Evolutionary conservation across 2,329 filamentous ascomycete species (phyloP), one percentile per base, ranked within the genome.

Genomic region (Cercospora zeina): DNA sequence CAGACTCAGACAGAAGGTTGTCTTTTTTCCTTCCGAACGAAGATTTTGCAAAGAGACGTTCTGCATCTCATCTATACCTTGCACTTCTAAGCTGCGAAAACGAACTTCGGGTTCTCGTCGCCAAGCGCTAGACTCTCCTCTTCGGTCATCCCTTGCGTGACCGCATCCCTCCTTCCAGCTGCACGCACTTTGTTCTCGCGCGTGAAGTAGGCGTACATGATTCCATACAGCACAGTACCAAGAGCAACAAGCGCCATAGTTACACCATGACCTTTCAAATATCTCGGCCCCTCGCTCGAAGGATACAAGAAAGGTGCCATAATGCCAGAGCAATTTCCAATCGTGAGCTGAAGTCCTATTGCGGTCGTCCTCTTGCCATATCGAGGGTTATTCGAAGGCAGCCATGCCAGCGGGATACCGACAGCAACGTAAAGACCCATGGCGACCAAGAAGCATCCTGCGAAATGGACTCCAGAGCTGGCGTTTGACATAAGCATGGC

Each of bases 361-460:
- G 70, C 70, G 36, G 69, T 71, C 1, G 72, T 71, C 21, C 70
- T 66, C 59, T 73, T 74, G 42, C 71, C 72, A 34, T 73, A 74
- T 19, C 70, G 67, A 33, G 72, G 71, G 10, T 69, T 74, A 58
- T 75, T 74, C 49, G 70, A 66, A 13, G 62, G 68, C 24, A 74
- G 54, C 72, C 72, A 74, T 2, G 71, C 68, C 27, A 74, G 64
- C 1, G 71, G 68, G 2, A 70, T 62, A 3, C 71, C 71, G 4
- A 71, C 69, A 14, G 68, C 66, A 4, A 66, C 67, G 63, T 68
- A 73, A 1, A 72, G 62, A 0, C 72, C 72, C n/a, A 69, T 67
- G 1, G 70, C 72, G 47, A 74, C 69, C 49, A 74, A 47, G 53
- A 74, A 74, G 11, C 66, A 69, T 34, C 72, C 71, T 1, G 69